Evolutionary conservation across 2,329 filamentous ascomycete species (phyloP).

Genomic region (Penicillium oxalicum): DNA sequence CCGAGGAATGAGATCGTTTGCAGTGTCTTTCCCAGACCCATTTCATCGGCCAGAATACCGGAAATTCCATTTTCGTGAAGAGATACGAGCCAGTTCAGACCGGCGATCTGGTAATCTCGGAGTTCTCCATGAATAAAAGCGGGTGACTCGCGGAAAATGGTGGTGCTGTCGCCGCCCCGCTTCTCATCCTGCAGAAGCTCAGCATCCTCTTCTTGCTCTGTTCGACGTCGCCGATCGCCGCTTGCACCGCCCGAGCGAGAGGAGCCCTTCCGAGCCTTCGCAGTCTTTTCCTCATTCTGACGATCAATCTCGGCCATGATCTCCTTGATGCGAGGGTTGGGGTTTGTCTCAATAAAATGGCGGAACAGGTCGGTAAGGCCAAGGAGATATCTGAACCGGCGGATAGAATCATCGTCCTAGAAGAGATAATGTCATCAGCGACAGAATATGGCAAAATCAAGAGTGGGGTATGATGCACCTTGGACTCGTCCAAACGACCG

Average conservation of each 20-base stretch:
- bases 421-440: slow-evolving; percentile 5
- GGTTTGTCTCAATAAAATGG: slow-evolving; percentile 97
- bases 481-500: slow-evolving; percentile 82
- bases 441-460: neutral
- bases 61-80: slow-evolving; percentile 98
- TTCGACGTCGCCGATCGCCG: slow-evolving; percentile 73
- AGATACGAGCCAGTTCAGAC: slow-evolving; percentile 95
- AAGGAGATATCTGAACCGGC: slow-evolving; percentile 88
- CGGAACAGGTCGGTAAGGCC: slow-evolving; percentile 95
- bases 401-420: slow-evolving; percentile 89
- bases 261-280: slow-evolving; percentile 65
- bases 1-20: slow-evolving; percentile 97
- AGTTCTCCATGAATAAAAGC: slow-evolving; percentile 81
- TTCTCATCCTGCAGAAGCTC: slow-evolving; percentile 83
- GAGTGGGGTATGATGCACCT: slow-evolving; percentile 51
- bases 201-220: slow-evolving; percentile 95
- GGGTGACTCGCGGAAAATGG: slow-evolving; percentile 89
- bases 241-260: slow-evolving; percentile 78
- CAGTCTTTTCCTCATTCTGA: slow-evolving; percentile 70
- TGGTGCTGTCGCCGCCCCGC: slow-evolving; percentile 75
- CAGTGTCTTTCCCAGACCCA: slow-evolving; percentile 95
- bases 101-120: slow-evolving; percentile 94
- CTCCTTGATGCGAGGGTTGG: slow-evolving; percentile 87
- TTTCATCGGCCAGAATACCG: slow-evolving; percentile 94
- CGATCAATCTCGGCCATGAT: slow-evolving; percentile 93